Evolutionary conservation across 768 basidiomycete genomes (phyloP).

Genomic region (Mycena haematopus): DNA sequence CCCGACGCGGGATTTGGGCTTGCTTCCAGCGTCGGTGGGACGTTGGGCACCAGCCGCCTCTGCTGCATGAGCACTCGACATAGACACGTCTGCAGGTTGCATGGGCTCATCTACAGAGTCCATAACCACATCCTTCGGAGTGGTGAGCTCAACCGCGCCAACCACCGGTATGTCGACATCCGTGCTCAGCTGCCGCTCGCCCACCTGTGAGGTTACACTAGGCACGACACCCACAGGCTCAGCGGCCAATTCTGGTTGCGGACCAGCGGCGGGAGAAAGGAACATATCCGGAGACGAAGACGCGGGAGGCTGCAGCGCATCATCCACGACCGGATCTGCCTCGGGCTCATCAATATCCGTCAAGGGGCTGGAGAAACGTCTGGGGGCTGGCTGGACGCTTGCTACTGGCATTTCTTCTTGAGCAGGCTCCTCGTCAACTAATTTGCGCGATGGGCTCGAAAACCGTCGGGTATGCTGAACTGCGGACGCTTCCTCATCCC

Average conservation of each 20-base stretch:
- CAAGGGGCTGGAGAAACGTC: conserved; percentile 19
- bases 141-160: neutral
- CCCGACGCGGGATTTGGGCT: conserved; percentile 24
- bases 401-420: neutral
- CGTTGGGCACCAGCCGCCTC: neutral
- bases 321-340: conserved; percentile 7
- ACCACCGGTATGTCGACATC: conserved; percentile 8
- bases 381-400: neutral
- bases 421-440: conserved; percentile 5
- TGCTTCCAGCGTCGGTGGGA: conserved; percentile 15
- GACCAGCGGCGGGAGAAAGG: conserved; percentile 20
- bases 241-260: conserved; percentile 4
- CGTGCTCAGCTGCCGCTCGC: neutral
- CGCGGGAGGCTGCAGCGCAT: conserved; percentile 15
- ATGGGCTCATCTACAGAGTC: conserved; percentile 6
- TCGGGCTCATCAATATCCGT: conserved; percentile 8
- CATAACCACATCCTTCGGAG: conserved; percentile 7
- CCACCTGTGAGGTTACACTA: neutral
- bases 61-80: conserved; percentile 8
- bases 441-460: conserved; percentile 24
- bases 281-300: conserved; percentile 25
- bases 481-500: neutral
- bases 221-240: neutral
- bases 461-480: conserved; percentile 3
- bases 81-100: conserved; percentile 14